Conservation (phyloP, 441 rosid species). For the Euphorbia celastroides region DNA sequence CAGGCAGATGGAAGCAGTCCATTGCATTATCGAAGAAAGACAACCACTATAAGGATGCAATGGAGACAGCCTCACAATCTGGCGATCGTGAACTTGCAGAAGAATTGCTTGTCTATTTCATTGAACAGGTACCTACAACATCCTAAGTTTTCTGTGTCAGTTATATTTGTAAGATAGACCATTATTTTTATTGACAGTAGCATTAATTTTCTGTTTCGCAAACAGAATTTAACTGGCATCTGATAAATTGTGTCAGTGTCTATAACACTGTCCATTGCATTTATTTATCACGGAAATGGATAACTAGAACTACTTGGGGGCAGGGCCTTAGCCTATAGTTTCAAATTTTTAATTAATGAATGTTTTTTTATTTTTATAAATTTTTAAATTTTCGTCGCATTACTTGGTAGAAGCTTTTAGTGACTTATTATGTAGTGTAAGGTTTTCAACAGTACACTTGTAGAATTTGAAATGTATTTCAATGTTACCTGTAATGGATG, state of each 20-base stretch:
- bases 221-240: not conserved
- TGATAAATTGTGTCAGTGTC: too few species aligned
- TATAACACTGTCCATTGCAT: too few species aligned
- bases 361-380: not conserved
- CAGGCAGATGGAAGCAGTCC: constrained; percentile 99
- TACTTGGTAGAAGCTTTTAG: too few species aligned
- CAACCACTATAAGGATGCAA: constrained; percentile 86
- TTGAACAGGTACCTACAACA: constrained; percentile 65
- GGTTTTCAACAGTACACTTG: not conserved
- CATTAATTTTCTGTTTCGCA: not conserved
- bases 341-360: not conserved
- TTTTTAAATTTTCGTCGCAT: not conserved
- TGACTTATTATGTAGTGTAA: too few species aligned
- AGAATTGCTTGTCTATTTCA: constrained; percentile 95
- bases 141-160: not conserved
- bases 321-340: too few species aligned
- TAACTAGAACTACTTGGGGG: too few species aligned
- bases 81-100: constrained; percentile 98
- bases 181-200: not conserved
- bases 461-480: not conserved
- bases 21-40: constrained; percentile 97
- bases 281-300: too few species aligned
- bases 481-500: not conserved
- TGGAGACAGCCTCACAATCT: constrained; percentile 99
- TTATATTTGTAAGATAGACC: not conserved